Percentiles rank a stretch among this genome's conserved stretches.
Conservation (phyloP, 2,329 filamentous ascomycete species). For the Alternaria novae-zelandiae region DNA sequence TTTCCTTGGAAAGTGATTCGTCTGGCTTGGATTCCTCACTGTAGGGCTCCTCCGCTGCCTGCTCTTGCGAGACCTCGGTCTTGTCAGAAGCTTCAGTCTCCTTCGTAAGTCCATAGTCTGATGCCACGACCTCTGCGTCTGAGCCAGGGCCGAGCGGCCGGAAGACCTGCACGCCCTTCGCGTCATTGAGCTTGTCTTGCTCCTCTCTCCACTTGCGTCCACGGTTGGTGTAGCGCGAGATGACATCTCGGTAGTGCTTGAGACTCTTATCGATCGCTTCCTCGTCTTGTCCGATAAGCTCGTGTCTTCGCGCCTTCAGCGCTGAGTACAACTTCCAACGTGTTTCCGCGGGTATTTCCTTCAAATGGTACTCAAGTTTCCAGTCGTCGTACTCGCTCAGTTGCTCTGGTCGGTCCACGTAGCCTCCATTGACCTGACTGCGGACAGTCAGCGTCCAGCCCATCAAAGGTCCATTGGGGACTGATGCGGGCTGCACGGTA, state of each 20-base stretch:
- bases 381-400: constrained; percentile 62
- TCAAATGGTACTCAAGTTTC: constrained; percentile 79
- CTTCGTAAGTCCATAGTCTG: not conserved
- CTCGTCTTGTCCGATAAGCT: constrained; percentile 48
- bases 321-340: constrained; percentile 31
- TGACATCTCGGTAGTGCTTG: constrained; percentile 53
- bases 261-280: constrained; percentile 47
- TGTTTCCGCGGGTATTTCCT: constrained; percentile 55
- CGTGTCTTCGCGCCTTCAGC: constrained; percentile 63
- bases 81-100: not conserved
- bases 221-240: constrained; percentile 57
- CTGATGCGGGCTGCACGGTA: not conserved
- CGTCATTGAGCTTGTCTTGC: constrained; percentile 61
- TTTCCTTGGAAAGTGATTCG: constrained; percentile 1
- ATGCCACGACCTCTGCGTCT: constrained; percentile 5
- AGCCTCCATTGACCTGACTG: constrained; percentile 72
- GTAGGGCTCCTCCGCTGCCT: not conserved
- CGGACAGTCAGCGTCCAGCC: constrained; percentile 75
- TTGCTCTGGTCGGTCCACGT: constrained; percentile 66
- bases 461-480: constrained; percentile 55
- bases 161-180: constrained; percentile 48
- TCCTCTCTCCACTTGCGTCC: constrained; percentile 66
- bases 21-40: not conserved
- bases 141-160: constrained; percentile 41
- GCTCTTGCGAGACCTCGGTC: not conserved